A percentile compares a stretch with the other conserved stretches of the same genome.
Conservation (phyloP, 1,284 basidiomycete genomes). For the Mycena sp. region DNA sequence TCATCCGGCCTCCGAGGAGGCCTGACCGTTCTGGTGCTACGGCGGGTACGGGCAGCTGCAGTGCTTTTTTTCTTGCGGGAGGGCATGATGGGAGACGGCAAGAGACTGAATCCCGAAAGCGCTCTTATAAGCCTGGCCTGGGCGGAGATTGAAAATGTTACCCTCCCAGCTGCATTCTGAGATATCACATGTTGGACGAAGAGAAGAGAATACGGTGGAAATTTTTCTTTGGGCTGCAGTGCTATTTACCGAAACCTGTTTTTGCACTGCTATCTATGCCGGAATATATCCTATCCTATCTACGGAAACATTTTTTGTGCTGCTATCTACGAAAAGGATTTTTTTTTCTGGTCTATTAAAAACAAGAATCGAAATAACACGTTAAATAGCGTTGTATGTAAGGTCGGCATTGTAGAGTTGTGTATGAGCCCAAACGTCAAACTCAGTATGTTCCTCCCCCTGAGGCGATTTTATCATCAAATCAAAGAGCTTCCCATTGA, state of each 20-base stretch:
- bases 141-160: too few species aligned
- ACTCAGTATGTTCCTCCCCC: background rate
- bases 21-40: background rate
- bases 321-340: too few species aligned
- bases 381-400: background rate
- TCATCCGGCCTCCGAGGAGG: too few species aligned
- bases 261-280: too few species aligned
- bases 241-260: too few species aligned
- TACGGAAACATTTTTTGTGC: too few species aligned
- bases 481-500: slow-evolving; percentile 1
- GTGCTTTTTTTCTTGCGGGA: background rate
- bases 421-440: slow-evolving; percentile 12
- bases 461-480: slow-evolving; percentile 7
- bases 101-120: background rate
- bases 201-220: too few species aligned
- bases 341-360: too few species aligned
- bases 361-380: background rate
- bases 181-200: too few species aligned
- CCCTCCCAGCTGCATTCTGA: too few species aligned
- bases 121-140: background rate
- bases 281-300: too few species aligned
- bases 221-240: too few species aligned
- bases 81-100: background rate
- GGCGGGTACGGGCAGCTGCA: background rate
- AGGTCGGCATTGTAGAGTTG: slow-evolving; percentile 17